These are phyloP conservation scores for Colletotrichum falcatum DNA, from an alignment of 2,329 filamentous ascomycete genomes.

Conservation along the genomic window DNA sequence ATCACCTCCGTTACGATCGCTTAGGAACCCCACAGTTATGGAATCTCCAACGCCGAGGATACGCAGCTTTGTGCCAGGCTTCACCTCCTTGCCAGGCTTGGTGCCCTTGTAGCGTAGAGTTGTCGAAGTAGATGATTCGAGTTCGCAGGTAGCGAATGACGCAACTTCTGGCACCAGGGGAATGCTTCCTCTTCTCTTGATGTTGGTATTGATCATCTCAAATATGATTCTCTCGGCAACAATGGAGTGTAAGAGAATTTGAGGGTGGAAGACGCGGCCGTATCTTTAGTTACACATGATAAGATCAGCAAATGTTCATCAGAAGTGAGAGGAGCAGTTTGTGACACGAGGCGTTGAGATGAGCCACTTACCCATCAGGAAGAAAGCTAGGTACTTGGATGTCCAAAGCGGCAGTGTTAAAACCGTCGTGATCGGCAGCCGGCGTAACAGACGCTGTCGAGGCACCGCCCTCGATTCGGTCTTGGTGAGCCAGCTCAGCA, in stretches of 20 bases:
- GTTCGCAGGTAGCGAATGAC: not conserved
- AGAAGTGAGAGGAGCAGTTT: not conserved
- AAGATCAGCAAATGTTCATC: not conserved
- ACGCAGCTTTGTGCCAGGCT: conserved; percentile 45
- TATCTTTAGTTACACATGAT: not conserved
- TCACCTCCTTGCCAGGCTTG: not conserved
- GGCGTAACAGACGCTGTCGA: not conserved
- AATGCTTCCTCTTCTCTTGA: not conserved
- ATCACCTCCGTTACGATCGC: conserved; percentile 48
- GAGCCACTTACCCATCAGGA: not conserved
- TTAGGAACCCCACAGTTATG: conserved; percentile 46
- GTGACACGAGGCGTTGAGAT: not conserved
- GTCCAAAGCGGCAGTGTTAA: not conserved
- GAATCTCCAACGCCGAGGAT: conserved; percentile 53
- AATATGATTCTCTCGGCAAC: not conserved
- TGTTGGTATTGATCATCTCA: not conserved
- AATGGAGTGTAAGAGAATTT: not conserved
- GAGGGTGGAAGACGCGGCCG: not conserved
- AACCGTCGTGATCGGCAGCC: not conserved
- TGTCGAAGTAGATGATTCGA: not conserved
- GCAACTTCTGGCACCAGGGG: not conserved
- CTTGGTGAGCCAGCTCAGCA: conserved; percentile 5
- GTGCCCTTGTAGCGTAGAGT: not conserved
- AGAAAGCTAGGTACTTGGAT: not conserved
- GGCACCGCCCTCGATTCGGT: not conserved